Conservation (phyloP, 352 stramenopile species). For the Globisporangium cylindrosporum region DNA sequence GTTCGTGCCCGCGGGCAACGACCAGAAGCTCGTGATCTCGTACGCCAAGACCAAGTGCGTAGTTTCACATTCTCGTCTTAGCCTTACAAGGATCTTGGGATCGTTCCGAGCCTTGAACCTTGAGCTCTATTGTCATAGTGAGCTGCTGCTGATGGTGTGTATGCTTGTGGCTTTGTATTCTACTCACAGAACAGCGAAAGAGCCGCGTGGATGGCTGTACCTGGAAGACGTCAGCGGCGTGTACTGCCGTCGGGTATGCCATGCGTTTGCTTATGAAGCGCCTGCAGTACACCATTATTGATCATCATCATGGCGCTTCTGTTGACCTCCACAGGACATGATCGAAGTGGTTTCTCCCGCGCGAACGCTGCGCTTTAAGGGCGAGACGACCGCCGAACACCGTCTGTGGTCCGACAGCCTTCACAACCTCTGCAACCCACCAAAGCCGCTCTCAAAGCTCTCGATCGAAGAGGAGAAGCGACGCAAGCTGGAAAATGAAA, state of each 20-base stretch:
- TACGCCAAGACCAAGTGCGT: constrained; percentile 78
- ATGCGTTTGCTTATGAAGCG: neutral
- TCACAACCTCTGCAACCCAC: constrained; percentile 63
- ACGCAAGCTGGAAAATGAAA: neutral
- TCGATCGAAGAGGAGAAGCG: constrained; percentile 16
- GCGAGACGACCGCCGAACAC: constrained; percentile 76
- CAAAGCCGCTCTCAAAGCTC: constrained; percentile 18
- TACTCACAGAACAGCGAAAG: constrained; percentile 54
- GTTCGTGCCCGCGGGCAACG: constrained; percentile 40
- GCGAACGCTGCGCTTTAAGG: constrained; percentile 72
- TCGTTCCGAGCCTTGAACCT: neutral
- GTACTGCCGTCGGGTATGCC: constrained; percentile 60
- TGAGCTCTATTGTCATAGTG: neutral
- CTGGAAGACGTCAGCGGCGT: constrained; percentile 74
- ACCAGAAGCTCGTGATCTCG: constrained; percentile 71
- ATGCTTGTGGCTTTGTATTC: neutral
- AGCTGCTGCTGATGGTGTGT: neutral
- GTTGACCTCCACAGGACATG: constrained; percentile 45
- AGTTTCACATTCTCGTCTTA: too few relatives aligned
- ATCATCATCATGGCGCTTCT: neutral
- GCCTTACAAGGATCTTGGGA: neutral
- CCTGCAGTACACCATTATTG: too few relatives aligned
- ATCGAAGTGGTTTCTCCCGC: constrained; percentile 79
- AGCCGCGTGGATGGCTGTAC: constrained; percentile 76
- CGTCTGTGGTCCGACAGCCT: constrained; percentile 80